Conservation (phyloP, 2,329 filamentous ascomycete species). For the Acrocalymma vagum region DNA sequence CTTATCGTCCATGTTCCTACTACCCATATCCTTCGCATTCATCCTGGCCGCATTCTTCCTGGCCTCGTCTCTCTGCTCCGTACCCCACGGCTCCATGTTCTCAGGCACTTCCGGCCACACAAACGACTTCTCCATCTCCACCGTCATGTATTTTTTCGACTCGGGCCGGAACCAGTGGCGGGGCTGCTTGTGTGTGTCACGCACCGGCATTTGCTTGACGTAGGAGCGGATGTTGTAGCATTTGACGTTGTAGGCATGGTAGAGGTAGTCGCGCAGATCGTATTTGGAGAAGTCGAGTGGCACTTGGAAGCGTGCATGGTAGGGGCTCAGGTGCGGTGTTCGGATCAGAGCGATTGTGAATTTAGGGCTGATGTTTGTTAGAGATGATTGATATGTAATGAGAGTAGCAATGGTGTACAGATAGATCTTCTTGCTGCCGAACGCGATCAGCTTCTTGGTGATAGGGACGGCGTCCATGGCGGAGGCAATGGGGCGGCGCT, state of each 20-base stretch:
- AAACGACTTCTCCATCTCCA: slow-evolving; percentile 87
- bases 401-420: slow-evolving; percentile 47
- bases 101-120: slow-evolving; percentile 79
- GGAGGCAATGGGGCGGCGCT: slow-evolving; percentile 1
- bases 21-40: too few species aligned
- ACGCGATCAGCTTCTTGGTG: slow-evolving; percentile 43
- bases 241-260: slow-evolving; percentile 81
- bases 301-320: slow-evolving; percentile 88
- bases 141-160: slow-evolving; percentile 90
- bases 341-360: slow-evolving; percentile 83
- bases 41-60: slow-evolving; percentile 11
- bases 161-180: slow-evolving; percentile 73
- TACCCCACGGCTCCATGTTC: slow-evolving; percentile 56
- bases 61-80: slow-evolving; percentile 55
- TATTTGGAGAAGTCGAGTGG: slow-evolving; percentile 95
- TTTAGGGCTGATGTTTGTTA: slow-evolving; percentile 69
- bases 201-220: slow-evolving; percentile 74
- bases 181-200: slow-evolving; percentile 59
- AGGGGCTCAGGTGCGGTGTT: slow-evolving; percentile 75
- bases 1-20: slow-evolving; percentile 12
- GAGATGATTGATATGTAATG: slow-evolving; percentile 4
- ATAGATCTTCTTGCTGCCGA: slow-evolving; percentile 56
- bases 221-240: slow-evolving; percentile 76
- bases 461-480: slow-evolving; percentile 40
- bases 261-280: slow-evolving; percentile 94